A percentile compares a stretch with the other conserved stretches of the same genome.
These are phyloP conservation scores for Backusella liffmaniae DNA, from an alignment of 192 early-diverging fungal species.

Conservation along the genomic window DNA sequence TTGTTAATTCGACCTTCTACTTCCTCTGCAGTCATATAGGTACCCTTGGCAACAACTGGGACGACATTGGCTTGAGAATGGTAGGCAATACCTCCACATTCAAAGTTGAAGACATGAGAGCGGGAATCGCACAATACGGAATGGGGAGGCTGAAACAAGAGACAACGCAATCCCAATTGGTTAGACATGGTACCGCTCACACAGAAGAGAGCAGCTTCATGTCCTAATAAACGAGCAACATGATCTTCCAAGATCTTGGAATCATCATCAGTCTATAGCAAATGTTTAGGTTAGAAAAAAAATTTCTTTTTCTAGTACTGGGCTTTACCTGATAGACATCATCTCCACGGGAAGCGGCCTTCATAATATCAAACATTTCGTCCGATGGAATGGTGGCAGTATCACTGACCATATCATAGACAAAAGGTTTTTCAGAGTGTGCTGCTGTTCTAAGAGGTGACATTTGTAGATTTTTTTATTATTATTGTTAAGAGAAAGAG, in stretches of 20 bases:
- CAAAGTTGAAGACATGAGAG: conserved; percentile 78
- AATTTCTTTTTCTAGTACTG: neutral
- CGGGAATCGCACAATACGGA: conserved; percentile 74
- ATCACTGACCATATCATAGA: conserved; percentile 52
- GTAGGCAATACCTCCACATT: conserved; percentile 80
- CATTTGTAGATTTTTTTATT: neutral
- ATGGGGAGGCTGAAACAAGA: conserved; percentile 75
- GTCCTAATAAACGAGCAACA: conserved; percentile 69
- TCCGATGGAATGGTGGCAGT: conserved; percentile 56
- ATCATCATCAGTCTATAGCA: conserved; percentile 8
- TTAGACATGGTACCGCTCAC: conserved; percentile 82
- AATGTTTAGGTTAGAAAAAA: too few relatives aligned
- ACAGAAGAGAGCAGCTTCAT: conserved; percentile 83
- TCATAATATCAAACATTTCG: conserved; percentile 67
- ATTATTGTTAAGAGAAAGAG: neutral
- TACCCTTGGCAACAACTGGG: conserved; percentile 56
- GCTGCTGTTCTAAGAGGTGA: neutral
- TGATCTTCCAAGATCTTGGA: conserved; percentile 53
- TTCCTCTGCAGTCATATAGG: conserved; percentile 65
- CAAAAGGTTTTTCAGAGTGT: neutral
- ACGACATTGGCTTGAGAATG: conserved; percentile 71
- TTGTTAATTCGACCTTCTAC: conserved; percentile 55
- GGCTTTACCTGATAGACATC: conserved; percentile 51
- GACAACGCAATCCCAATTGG: conserved; percentile 77
- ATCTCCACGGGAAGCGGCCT: conserved; percentile 48